A percentile compares a stretch with the other conserved stretches of the same genome.
These are phyloP conservation scores for Boletus sp. DNA, from an alignment of 768 basidiomycete species.

Conservation along the genomic window DNA sequence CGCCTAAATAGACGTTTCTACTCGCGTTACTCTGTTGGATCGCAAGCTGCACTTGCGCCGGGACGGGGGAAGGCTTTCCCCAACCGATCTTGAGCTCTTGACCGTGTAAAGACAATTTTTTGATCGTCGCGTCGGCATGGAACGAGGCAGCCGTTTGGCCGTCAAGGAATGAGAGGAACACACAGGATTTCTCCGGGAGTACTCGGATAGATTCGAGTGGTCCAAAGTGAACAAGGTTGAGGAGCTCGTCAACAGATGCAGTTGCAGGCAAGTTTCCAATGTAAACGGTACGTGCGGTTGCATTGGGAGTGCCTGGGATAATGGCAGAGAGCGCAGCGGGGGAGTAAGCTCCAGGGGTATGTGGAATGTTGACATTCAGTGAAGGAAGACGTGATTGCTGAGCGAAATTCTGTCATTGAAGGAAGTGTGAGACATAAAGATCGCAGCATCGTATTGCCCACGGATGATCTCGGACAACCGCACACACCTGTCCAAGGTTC, in stretches of 20 bases:
- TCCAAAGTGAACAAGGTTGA: constrained; percentile 97
- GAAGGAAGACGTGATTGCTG: constrained; percentile 57
- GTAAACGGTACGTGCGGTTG: constrained; percentile 87
- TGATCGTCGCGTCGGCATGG: constrained; percentile 94
- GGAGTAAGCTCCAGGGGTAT: constrained; percentile 70
- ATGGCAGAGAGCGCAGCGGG: constrained; percentile 76
- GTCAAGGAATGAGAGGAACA: constrained; percentile 97
- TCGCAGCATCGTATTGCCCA: neutral
- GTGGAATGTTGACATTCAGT: constrained; percentile 63
- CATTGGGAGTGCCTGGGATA: constrained; percentile 54
- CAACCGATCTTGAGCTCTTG: constrained; percentile 99
- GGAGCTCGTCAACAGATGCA: constrained; percentile 95
- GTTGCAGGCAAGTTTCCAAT: constrained; percentile 94
- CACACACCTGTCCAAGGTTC: constrained; percentile 59
- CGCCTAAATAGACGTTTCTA: constrained; percentile 94
- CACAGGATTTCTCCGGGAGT: constrained; percentile 94
- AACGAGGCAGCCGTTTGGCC: constrained; percentile 91
- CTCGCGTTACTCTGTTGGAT: constrained; percentile 92
- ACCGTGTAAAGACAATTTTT: constrained; percentile 88
- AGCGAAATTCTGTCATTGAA: constrained; percentile 38
- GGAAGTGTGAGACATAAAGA: neutral
- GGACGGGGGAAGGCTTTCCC: constrained; percentile 92
- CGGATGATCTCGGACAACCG: neutral
- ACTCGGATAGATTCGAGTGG: constrained; percentile 94
- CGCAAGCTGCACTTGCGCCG: constrained; percentile 79